phyloP scores from a whole-genome alignment of 805 yeast genomes.

The Cyberlindnera mrakii region DNA sequence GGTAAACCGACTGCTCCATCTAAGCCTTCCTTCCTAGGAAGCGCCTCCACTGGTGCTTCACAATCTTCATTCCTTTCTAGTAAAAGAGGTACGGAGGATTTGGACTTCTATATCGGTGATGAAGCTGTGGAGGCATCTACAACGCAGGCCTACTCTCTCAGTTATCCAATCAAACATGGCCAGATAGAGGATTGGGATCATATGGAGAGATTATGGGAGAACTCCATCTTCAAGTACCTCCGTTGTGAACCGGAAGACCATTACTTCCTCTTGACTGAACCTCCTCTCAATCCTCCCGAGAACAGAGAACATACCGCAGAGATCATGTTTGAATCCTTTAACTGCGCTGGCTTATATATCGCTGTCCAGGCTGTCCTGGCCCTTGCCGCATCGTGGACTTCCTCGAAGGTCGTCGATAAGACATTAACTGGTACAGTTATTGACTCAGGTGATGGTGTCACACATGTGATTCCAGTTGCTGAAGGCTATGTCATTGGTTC shows the following conservation, averaged over 20 bases:
- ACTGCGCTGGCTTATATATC: slow-evolving; percentile 96
- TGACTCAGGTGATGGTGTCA: slow-evolving; percentile 98
- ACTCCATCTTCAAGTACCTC: slow-evolving; percentile 90
- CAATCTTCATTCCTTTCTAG: slow-evolving; percentile 21
- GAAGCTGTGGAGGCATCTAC: slow-evolving; percentile 90
- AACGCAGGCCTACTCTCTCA: slow-evolving; percentile 81
- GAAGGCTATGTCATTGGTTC: slow-evolving; percentile 98
- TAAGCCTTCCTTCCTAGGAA: slow-evolving; percentile 36
- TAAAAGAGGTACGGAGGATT: slow-evolving; percentile 87
- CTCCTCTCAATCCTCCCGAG: slow-evolving; percentile 99
- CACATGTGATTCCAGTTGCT: slow-evolving; percentile 98
- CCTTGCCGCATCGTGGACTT: slow-evolving; percentile 98
- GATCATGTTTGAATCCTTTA: slow-evolving; percentile 97
- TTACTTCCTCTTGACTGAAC: slow-evolving; percentile 91
- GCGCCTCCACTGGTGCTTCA: slow-evolving; percentile 13
- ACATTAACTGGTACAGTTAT: slow-evolving; percentile 97
- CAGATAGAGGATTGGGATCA: slow-evolving; percentile 99
- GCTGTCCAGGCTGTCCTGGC: slow-evolving; percentile 99
- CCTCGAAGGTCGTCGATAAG: slow-evolving; percentile 89
- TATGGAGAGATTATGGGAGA: slow-evolving; percentile 99
- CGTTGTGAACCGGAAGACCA: slow-evolving; percentile 99
- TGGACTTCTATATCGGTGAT: slow-evolving; percentile 92
- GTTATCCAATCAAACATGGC: slow-evolving; percentile 94
- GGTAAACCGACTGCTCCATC: slow-evolving; percentile 38
- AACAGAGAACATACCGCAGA: slow-evolving; percentile 98